phyloP scores from a whole-genome alignment of 495 filamentous ascomycete genomes.

The Neurospora sp. region DNA sequence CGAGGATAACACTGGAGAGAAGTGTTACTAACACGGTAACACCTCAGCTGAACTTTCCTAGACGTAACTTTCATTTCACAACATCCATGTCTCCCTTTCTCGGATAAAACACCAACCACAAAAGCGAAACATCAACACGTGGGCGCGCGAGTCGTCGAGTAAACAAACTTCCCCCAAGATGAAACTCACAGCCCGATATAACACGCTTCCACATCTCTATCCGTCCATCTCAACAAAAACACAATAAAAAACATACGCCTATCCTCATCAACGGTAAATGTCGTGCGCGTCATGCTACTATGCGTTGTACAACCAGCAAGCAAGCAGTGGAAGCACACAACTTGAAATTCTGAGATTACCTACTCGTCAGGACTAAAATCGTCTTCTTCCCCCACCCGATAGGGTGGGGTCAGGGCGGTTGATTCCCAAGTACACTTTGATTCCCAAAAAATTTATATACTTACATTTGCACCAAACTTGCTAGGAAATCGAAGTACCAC shows the following conservation, averaged over 20 bases:
- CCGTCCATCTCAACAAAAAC: not conserved
- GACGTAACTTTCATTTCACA: not conserved
- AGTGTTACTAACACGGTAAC: not conserved
- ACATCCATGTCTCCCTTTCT: not conserved
- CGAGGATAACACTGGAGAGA: not conserved
- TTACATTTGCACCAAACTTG: too few relatives aligned
- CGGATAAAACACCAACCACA: not conserved
- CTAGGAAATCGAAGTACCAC: too few relatives aligned
- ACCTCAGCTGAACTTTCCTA: not conserved
- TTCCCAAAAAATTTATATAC: too few relatives aligned
- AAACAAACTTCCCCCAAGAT: not conserved
- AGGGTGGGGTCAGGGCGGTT: too few relatives aligned
- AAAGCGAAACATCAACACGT: not conserved
- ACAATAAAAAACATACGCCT: not conserved
- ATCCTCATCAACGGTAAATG: not conserved
- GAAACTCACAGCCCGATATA: too few relatives aligned
- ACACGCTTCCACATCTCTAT: not conserved
- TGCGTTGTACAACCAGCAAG: not conserved
- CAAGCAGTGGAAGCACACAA: not conserved
- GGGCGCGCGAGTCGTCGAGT: not conserved
- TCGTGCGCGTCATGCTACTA: not conserved
- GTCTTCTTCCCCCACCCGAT: too few relatives aligned
- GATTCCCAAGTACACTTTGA: too few relatives aligned
- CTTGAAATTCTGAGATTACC: not conserved
- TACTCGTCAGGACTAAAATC: too few relatives aligned